Evolutionary conservation across 306 rosid species (phyloP).

Genomic region (apple (Malus domestica)): ASM211411v1 NC_041804.1:31510001-31510500

Average conservation of each 20-base stretch:
- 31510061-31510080: background rate
- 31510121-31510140: background rate
- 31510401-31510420: slow-evolving; percentile 59
- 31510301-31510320: background rate
- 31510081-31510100: background rate
- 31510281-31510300: background rate
- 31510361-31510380: background rate
- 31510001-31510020: background rate
- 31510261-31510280: background rate
- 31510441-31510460: slow-evolving; percentile 67
- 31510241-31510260: background rate
- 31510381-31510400: slow-evolving; percentile 8
- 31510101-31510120: background rate
- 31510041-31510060: background rate
- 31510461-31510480: slow-evolving; percentile 50
- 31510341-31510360: background rate
- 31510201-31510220: background rate
- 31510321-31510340: background rate
- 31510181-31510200: background rate
- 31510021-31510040: background rate
- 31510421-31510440: slow-evolving; percentile 61
- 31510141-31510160: background rate
- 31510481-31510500: slow-evolving; percentile 57
- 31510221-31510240: background rate
- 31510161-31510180: background rate